Base-by-base conservation (phyloP, 768 basidiomycete species). In the Mycena rebaudengoi region DNA sequence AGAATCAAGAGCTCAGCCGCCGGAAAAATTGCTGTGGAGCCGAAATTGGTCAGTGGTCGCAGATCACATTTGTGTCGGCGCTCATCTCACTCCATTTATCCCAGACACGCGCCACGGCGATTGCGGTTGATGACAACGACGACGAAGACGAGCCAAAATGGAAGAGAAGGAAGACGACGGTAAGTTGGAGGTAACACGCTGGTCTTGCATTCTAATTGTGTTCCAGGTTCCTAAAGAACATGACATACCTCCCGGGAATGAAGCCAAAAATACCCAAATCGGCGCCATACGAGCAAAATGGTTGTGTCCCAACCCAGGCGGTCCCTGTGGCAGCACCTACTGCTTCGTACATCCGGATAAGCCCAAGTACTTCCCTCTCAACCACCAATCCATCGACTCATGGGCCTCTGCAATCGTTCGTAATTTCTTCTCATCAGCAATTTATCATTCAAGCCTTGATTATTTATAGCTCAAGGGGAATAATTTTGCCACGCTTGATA, bases 381-480 rank as follows among this genome's bases (percentile, higher is more conserved):
- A 59, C 4, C 64, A 69, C 23, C 59, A 60, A 7, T 64, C 65
- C 5, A 23, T 69, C 7, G 52, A 69, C 11, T 64, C 59, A 16
- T 73, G 69, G 72, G 66, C 53, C 0, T 48, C 66, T 1, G 69
- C 65, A 0, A 67, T 67, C 37, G 67, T 70, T n/a, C n/a, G n/a
- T n/a, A 39, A 43, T 25, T n/a, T n/a, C n/a, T n/a, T n/a, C n/a
- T n/a, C 33, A 41, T 10, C 21, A 28, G 28, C n/a, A n/a, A n/a
- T n/a, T n/a, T n/a, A n/a, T n/a, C n/a, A n/a, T n/a, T n/a, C n/a
- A n/a, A n/a, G n/a, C n/a, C n/a, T n/a, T n/a, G n/a, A n/a, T n/a
- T n/a, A n/a, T n/a, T n/a, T n/a, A 13, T 33, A 62, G 60, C 13
- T 62, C 2, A 49, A 62, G 12, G 60, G 60, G 2, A 13, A 6